phyloP scores from a whole-genome alignment of 1,284 basidiomycete species.

The Garcileccinum viscosum region DNA sequence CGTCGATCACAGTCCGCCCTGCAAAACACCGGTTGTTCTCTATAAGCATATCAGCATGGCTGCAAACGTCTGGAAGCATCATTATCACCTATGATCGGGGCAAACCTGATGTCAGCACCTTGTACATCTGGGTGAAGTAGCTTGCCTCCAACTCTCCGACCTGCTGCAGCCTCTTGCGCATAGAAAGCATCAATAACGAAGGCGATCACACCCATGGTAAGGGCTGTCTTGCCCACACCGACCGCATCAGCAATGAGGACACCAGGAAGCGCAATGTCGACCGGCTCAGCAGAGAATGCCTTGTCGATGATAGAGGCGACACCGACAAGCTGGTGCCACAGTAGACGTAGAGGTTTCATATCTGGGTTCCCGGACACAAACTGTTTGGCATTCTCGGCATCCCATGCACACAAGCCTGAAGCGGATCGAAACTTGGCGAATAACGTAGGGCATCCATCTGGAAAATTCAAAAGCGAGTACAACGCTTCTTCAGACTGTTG shows the following conservation, averaged over 20 bases:
- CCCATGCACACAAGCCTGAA: conserved; percentile 11
- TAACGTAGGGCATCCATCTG: background rate
- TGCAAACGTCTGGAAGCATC: background rate
- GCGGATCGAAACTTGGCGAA: conserved; percentile 9
- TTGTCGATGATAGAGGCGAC: conserved; percentile 8
- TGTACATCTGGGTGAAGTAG: background rate
- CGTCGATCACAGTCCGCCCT: background rate
- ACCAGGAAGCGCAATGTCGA: background rate
- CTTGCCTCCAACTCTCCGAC: conserved; percentile 2
- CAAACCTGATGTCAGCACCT: background rate
- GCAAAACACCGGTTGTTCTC: conserved; percentile 9
- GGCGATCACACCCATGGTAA: conserved; percentile 10
- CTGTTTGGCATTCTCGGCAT: background rate
- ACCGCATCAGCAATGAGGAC: conserved; percentile 11
- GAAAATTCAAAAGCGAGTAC: conserved; percentile 7
- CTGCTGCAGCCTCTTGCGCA: conserved; percentile 2
- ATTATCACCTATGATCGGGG: conserved; percentile 12
- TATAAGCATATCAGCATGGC: background rate
- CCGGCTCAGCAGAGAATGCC: background rate
- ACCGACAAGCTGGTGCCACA: conserved; percentile 17
- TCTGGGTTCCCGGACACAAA: conserved; percentile 4
- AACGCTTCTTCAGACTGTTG: conserved; percentile 2
- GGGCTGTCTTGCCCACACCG: conserved; percentile 14
- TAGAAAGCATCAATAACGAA: conserved; percentile 13
- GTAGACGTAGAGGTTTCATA: conserved; percentile 11